Evolutionary conservation across 1,284 basidiomycete genomes (phyloP).

Genomic region (Malassezia sympodialis): DNA sequence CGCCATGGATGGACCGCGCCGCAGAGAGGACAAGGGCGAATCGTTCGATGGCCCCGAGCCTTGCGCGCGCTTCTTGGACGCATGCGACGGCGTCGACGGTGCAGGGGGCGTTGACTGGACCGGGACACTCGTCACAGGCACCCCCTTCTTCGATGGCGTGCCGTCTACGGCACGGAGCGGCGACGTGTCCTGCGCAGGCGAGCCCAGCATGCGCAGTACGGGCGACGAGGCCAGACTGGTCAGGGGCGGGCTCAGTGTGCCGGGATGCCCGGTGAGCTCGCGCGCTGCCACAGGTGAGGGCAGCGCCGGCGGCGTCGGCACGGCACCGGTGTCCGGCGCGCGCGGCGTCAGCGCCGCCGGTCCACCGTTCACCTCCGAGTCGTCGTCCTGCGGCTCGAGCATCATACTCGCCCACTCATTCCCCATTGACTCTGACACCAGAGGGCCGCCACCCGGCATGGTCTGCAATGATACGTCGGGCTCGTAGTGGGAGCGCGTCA

Average conservation of each 20-base stretch:
- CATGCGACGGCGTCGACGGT: background rate
- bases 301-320: background rate
- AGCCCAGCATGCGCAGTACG: slow-evolving; percentile 2
- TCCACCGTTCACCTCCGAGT: background rate
- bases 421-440: background rate
- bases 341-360: background rate
- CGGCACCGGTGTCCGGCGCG: background rate
- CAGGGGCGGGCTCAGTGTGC: slow-evolving; percentile 6
- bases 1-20: background rate
- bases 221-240: background rate
- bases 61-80: background rate
- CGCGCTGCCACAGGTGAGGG: slow-evolving; percentile 16
- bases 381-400: background rate
- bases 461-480: background rate
- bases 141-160: background rate
- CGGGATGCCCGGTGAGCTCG: slow-evolving; percentile 18
- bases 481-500: background rate
- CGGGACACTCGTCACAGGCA: background rate
- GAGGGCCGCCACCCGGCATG: background rate
- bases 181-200: background rate
- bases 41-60: background rate
- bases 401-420: background rate
- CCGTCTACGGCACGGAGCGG: background rate
- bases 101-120: background rate
- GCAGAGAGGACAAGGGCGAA: background rate